Evolutionary conservation across 306 rosid species (phyloP), one percentile per base, ranked within the genome.

Genomic region (Potentilla sterilis): DNA sequence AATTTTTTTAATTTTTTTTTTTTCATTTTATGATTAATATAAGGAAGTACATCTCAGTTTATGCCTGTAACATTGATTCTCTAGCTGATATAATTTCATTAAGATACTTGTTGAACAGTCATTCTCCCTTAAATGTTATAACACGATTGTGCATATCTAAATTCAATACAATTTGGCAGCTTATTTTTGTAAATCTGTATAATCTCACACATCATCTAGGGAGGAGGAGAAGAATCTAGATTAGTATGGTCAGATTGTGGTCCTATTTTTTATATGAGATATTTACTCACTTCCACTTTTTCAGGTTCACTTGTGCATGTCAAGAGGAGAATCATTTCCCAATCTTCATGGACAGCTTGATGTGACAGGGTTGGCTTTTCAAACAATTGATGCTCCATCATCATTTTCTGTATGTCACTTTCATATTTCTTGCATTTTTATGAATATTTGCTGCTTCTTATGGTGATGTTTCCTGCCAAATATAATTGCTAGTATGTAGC

Each of bases 251-350:
- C 46, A 15, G 12, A 64, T 15, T 38, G 40, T 37, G 5, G 34
- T 70, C 19, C 7, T 55, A 21, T 57, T 55, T 41, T 14, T 54
- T 72, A 70, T 71, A 47, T 72, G 42, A 44, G 49, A 67, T 81
- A 55, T 64, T 44, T n/a, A 40, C 66, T 18, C 70, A 49, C 42
- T 54, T 72, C 21, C 44, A 70, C 43, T 76, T 70, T 78, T 75
- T 62, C 86, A 94, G 98, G 93, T 94, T 86, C 97, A 92, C 81
- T 61, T 94, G 82, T 90, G 96, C 89, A 77, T 95, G 98, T 90
- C 97, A 69, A 85, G 80, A 59, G 96, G 91, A 83, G 98, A 92
- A 84, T 81, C 84, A 58, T 95, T 95, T 84, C 96, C 97, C 43
- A 92, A 92, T 82, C 85, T 90, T 80, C 89, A 95, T 47, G 98